Evolutionary conservation across 306 rosid genomes (phyloP).

Genomic region (Abrus precatorius): DNA sequence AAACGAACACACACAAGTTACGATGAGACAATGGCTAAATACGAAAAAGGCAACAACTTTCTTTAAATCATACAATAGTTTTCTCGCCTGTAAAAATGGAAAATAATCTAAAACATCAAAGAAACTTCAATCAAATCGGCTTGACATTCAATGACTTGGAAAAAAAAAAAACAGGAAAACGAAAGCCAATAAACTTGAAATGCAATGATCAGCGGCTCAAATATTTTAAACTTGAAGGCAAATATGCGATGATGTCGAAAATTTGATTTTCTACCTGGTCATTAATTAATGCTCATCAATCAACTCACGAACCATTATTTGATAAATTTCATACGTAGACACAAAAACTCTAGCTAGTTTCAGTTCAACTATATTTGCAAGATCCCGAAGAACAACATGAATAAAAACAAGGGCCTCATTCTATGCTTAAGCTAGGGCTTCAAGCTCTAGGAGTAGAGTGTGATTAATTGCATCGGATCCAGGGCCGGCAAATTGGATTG

Average conservation of each 20-base stretch:
- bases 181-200: no score
- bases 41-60: neutral
- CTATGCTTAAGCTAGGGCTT: constrained; percentile 55
- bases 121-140: no score
- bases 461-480: constrained; percentile 76
- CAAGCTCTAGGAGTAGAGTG: constrained; percentile 90
- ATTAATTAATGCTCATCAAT: constrained; percentile 29
- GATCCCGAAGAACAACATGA: constrained; percentile 18
- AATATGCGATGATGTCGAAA: no score
- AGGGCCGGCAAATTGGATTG: constrained; percentile 89
- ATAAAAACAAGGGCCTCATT: constrained; percentile 31
- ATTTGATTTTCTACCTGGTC: neutral
- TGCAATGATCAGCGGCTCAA: no score
- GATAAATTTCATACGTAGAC: constrained; percentile 12
- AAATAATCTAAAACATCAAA: neutral
- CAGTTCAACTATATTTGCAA: constrained; percentile 27
- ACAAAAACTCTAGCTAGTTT: constrained; percentile 38
- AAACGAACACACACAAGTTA: neutral
- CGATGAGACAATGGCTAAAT: neutral
- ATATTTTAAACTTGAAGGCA: no score
- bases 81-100: neutral
- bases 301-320: constrained; percentile 28
- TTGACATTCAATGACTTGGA: no score
- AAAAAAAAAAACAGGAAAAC: no score
- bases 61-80: neutral